Evolutionary conservation across 1,284 basidiomycete species (phyloP), one percentile per base, ranked within the genome.

Genomic region (Thecaphora frezii): DNA sequence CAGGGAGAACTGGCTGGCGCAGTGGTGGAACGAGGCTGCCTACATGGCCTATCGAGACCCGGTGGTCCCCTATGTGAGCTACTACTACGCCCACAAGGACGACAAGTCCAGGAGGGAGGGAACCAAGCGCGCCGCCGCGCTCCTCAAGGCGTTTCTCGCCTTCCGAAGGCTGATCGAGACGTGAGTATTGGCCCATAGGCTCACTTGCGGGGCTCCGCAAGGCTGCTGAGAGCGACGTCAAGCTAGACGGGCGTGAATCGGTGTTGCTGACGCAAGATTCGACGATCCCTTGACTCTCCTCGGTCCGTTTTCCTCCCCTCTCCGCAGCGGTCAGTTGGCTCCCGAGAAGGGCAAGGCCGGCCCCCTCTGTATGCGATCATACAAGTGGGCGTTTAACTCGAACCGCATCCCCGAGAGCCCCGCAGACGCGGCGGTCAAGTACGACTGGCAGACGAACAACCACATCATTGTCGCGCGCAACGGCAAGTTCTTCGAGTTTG

Each of bases 21-120:
- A 96, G 54, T 98, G 94, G 94, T 99, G 94, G 94, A 96, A 97
- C 80, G 91, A 97, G 40, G 85, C 81, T 10, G 93, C 93, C 23
- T 84, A 85, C 76, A 78, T 78, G 67, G 57, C 58, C 37, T 75
- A 76, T 60, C 84, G 90, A 44, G 91, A 96, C 69, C 88, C 93
- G 5, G 90, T 97, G 36, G 88, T 97, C 24, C 91, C 94, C 22
- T 91, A 88, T 73, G 92, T 96, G 73, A 91, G 88, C 83, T 98
- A 98, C 83, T 98, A 89, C 82, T 97, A 93, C 80, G 84, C 93
- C 13, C 93, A 97, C 80, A 80, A 88, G 65, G 85, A 89, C 56
- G 90, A 76, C 61, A 55, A 46, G 41, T 56, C 57, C 7, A 59
- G 71, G 37, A 57, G 56, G 9, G 69, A 63, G 23, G 68, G 66